Base-by-base conservation (phyloP, 2,329 filamentous ascomycete species). In the Gnomoniopsis sp. region DNA sequence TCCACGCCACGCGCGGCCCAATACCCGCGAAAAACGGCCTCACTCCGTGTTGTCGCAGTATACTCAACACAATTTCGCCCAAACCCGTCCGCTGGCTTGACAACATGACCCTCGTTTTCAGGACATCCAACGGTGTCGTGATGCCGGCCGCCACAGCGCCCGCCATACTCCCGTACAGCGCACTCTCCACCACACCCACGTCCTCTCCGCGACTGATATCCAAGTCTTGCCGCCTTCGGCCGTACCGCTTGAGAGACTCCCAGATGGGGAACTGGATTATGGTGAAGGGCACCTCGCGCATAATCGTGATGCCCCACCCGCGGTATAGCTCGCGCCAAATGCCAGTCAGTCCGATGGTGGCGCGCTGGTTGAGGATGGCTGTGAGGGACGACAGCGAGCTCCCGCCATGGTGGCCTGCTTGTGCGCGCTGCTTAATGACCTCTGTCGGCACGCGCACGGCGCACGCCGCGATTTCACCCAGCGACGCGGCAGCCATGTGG, bases 101-200 rank as follows among this genome's bases (percentile, higher is more conserved):
- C 65, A 99, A 78, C 95, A 99, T 99, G 74, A 98, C 88, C 64
- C 95, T 81, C 64, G 95, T 99, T 85, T 99, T 99, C 65, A 99
- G 79, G 62, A 99, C 95, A 75, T 99, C 95, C 63, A 99, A 76
- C 43, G 95, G 95, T 54, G 95, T 99, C 23, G 95, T 99, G 60
- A 93, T 71, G 0, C 85, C 93, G 0, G 95, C 95, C 0, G 95
- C 92, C 43, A 97, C 80, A 1, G 88, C 92, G 1, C 95, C 95
- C 0, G 91, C 87, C 38, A 92, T 69, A 66, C 89, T 93, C 0
- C 95, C 95, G 72, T 95, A 93, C 46, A 95, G 67, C 0, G 89
- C 95, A 65, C 90, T 95, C 75, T 96, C 92, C 2, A 82, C 75
- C 0, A 89, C 92, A 17, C 86, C 82, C 1, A 95, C 78, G 69